Percentiles rank a stretch among this genome's conserved stretches.
Conservation (phyloP, 2,329 filamentous ascomycete genomes). For the Colletotrichum simmondsii region DNA sequence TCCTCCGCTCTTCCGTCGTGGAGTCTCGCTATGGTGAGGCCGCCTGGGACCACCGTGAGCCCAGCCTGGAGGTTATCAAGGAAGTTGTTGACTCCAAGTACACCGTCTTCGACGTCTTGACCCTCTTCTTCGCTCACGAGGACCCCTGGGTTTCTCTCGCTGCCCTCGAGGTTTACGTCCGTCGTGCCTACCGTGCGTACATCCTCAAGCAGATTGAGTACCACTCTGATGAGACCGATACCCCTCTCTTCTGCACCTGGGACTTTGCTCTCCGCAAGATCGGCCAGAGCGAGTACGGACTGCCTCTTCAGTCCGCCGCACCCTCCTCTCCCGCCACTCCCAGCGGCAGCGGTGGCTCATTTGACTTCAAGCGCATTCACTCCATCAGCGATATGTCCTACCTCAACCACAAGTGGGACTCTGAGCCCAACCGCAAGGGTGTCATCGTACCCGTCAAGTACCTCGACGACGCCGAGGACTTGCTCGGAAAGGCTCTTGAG, state of each 20-base stretch:
- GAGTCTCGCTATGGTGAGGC: conserved; percentile 98
- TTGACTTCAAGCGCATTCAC: conserved; percentile 82
- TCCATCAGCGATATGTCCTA: conserved; percentile 98
- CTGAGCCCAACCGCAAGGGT: conserved; percentile 88
- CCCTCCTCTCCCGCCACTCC: conserved; percentile 88
- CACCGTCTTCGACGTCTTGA: conserved; percentile 96
- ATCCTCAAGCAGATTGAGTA: conserved; percentile 91
- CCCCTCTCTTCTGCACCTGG: conserved; percentile 86
- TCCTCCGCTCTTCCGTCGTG: conserved; percentile 92
- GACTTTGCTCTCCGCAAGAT: conserved; percentile 96
- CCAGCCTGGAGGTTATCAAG: conserved; percentile 89
- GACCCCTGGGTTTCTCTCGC: conserved; percentile 95
- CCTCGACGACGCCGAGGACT: conserved; percentile 92
- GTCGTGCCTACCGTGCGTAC: conserved; percentile 96
- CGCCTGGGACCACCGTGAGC: conserved; percentile 95
- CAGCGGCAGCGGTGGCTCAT: conserved; percentile 63
- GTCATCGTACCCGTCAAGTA: conserved; percentile 94
- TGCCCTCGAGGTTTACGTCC: conserved; percentile 94
- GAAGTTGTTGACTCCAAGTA: conserved; percentile 99
- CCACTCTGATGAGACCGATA: conserved; percentile 76
- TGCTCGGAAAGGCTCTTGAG: conserved; percentile 85
- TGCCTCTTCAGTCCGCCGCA: conserved; percentile 81
- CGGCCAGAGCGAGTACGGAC: conserved; percentile 88
- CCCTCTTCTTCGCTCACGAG: conserved; percentile 93
- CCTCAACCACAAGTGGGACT: conserved; percentile 75